Evolutionary conservation across 495 filamentous ascomycete genomes (phyloP).

Genomic region (Xylaria grammica): DNA sequence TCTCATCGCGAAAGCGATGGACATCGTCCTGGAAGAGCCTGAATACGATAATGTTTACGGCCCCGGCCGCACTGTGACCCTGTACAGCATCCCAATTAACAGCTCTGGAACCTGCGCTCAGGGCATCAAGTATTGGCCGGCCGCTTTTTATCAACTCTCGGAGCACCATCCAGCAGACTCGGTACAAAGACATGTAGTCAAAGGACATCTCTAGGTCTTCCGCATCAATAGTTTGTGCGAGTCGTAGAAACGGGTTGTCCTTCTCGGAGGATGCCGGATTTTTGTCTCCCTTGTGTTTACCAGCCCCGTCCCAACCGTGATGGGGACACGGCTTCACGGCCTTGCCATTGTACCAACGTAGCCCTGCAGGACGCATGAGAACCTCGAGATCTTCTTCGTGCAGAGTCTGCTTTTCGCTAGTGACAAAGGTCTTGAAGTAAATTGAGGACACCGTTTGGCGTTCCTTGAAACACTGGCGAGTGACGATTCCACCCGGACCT

Average conservation of each 20-base stretch:
- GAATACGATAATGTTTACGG: neutral
- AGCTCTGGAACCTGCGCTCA: too few species aligned
- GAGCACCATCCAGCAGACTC: slow-evolving; percentile 15
- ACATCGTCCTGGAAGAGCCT: neutral
- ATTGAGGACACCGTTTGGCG: neutral
- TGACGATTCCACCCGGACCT: too few species aligned
- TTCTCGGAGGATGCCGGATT: neutral
- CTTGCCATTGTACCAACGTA: slow-evolving; percentile 12
- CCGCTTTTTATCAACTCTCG: slow-evolving; percentile 8
- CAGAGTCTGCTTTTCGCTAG: neutral
- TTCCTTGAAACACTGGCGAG: too few species aligned
- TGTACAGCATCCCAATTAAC: neutral
- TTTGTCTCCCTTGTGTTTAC: neutral
- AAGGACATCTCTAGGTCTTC: slow-evolving; percentile 6
- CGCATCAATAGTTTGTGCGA: slow-evolving; percentile 6
- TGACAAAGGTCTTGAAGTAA: neutral
- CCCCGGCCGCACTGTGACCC: neutral
- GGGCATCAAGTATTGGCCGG: slow-evolving; percentile 5
- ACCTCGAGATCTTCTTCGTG: slow-evolving; percentile 3
- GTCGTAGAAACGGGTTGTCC: slow-evolving; percentile 2
- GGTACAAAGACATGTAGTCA: slow-evolving; percentile 17
- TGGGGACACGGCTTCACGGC: slow-evolving; percentile 4
- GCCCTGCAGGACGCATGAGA: neutral
- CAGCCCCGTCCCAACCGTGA: slow-evolving; percentile 13
- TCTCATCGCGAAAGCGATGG: neutral